Evolutionary conservation across 805 yeast species (phyloP), one percentile per base, ranked within the genome.

Genomic region (Cyberlindnera nakhonratchasimensis): DNA sequence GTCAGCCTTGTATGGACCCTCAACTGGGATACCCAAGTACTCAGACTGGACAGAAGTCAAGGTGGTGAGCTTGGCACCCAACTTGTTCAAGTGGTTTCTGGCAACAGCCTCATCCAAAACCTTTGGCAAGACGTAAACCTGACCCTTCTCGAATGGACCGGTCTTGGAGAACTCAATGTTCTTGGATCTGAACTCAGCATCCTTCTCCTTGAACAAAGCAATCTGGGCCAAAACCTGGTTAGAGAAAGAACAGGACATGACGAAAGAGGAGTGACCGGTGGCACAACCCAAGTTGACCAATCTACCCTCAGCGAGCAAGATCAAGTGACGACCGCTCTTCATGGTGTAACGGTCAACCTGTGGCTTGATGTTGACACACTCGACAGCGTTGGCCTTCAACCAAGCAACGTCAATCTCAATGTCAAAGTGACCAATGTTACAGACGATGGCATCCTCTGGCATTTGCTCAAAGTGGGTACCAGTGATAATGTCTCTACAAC

Each of bases 361-460:
- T 63, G 98, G 97, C 79, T 91, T 91, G 75, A 91, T 90, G 87
- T 90, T 89, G 67, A 88, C 91, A 68, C 84, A 90, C 61, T 88
- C 87, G 70, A 75, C 79, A 63, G 97, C 96, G 72, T 89, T 88
- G 47, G 81, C 85, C 81, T 89, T 89, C 71, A 91, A 79, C 96
- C 97, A 90, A 65, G 98, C 98, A 62, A 91, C 98, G 72, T 91
- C 99, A 61, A 91, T 93, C 80, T 91, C 99, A 65, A 93, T 88
- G 74, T 91, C 99, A 62, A 91, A 91, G 77, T 91, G 99, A 71
- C 99, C 99, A 74, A 91, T 91, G 95, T 91, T 91, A 77, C 96
- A 93, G 54, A 91, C 99, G 69, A 91, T 93, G 61, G 99, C 98
- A 68, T 91, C 99, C 74, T 91, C 96, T 72, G 97, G 97, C 99